These are phyloP conservation scores for Microsporum ferrugineum DNA, from an alignment of 2,329 filamentous ascomycete species.

Conservation along the genomic window DNA sequence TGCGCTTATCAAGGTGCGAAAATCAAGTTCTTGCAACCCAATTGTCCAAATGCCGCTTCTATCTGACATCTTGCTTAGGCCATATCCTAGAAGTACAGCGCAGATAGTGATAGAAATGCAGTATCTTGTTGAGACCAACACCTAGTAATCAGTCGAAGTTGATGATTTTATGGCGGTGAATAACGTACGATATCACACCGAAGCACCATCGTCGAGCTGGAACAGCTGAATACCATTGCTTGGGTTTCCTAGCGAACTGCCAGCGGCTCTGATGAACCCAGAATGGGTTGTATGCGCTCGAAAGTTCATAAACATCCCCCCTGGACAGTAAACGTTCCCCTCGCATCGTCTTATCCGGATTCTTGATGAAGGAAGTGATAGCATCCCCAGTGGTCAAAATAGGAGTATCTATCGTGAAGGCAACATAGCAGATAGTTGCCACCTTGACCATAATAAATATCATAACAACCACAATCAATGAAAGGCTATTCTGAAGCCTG, in stretches of 20 bases:
- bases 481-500: constrained; percentile 14
- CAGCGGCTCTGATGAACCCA: background rate
- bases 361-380: constrained; percentile 27
- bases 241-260: background rate
- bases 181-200: background rate
- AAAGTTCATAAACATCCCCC: background rate
- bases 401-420: background rate
- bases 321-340: constrained; percentile 18
- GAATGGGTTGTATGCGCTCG: background rate
- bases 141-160: background rate
- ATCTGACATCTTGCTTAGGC: background rate
- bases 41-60: background rate
- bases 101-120: background rate
- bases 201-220: background rate
- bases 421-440: constrained; percentile 6
- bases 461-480: constrained; percentile 15
- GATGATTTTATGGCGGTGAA: background rate
- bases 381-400: constrained; percentile 29
- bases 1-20: background rate
- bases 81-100: background rate
- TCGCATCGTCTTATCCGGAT: constrained; percentile 22
- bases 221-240: background rate
- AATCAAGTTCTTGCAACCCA: background rate
- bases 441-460: constrained; percentile 16
- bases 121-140: background rate